phyloP scores from a whole-genome alignment of 306 rosid species.

The Trifolium dubium region DNA sequence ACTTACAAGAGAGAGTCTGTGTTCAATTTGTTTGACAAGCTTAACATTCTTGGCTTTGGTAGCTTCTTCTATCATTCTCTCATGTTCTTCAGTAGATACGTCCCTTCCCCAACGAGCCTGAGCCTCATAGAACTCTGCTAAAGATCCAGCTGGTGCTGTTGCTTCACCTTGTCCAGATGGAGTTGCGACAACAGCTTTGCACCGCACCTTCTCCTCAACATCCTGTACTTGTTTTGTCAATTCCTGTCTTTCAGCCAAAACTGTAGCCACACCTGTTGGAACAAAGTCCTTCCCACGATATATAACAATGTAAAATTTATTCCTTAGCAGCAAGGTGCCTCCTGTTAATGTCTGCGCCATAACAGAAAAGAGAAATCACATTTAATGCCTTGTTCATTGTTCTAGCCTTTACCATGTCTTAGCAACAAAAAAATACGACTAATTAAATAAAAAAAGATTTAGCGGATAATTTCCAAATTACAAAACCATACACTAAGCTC shows the following conservation, averaged over 20 bases:
- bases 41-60: slow-evolving; percentile 67
- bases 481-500: slow-evolving; percentile 71
- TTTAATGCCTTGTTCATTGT: slow-evolving; percentile 1
- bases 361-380: slow-evolving; percentile 34
- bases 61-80: slow-evolving; percentile 87
- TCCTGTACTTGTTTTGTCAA: slow-evolving; percentile 83
- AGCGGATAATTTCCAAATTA: slow-evolving; percentile 22
- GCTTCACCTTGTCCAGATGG: slow-evolving; percentile 57
- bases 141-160: slow-evolving; percentile 80
- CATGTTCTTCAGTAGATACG: slow-evolving; percentile 78
- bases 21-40: slow-evolving; percentile 78
- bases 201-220: slow-evolving; percentile 79
- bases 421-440: slow-evolving; percentile 23
- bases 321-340: slow-evolving; percentile 88
- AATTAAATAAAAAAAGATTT: background rate
- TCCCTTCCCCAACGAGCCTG: slow-evolving; percentile 93
- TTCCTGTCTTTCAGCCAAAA: slow-evolving; percentile 88
- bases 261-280: slow-evolving; percentile 79
- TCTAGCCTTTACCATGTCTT: slow-evolving; percentile 29
- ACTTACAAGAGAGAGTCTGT: slow-evolving; percentile 75
- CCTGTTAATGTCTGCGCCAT: slow-evolving; percentile 81
- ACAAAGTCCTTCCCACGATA: slow-evolving; percentile 97
- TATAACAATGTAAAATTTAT: slow-evolving; percentile 86
- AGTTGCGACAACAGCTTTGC: slow-evolving; percentile 54
- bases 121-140: slow-evolving; percentile 97